Evolutionary conservation across 1,284 basidiomycete genomes (phyloP), one percentile per base, ranked within the genome.

Genomic region (Trichosporon sp.): DNA sequence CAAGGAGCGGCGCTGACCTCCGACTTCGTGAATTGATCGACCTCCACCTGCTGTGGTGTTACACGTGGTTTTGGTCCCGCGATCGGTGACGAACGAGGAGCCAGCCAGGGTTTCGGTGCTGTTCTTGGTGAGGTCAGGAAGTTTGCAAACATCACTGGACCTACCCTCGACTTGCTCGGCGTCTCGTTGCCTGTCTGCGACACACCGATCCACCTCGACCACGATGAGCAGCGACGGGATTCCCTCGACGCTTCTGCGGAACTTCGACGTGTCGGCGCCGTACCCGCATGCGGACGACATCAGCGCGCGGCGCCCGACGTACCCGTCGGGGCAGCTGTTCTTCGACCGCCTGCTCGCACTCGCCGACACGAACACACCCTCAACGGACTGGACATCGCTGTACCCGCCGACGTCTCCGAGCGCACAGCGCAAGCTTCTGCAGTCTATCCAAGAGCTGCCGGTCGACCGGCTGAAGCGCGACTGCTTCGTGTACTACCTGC

Each of bases 401-500:
- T 82, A 82, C 70, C 81, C 81, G 1, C 78, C 81, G 2, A 72
- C 72, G 0, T 73, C 76, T 21, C 80, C 79, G 0, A 76, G 75
- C 3, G 75, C 32, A 9, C 56, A 78, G 9, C 74, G 80, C 9
- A 72, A 77, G 38, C 74, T 82, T 0, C 71, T 81, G 9, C 68
- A 74, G 31, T 69, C 76, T 1, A 78, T 82, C 38, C 68, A 77
- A 27, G 69, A 71, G 8, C 68, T 74, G 13, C 65, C 68, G 1
- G 67, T 78, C 11, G 77, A 80, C 64, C 70, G 81, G 7, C 69
- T 80, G 27, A 79, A 81, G 72, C 71, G 76, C 44, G 81, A 81
- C 71, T 80, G 78, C 68, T 78, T 80, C 65, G 71, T 75, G 56
- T 82, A 81, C 72, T 82, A 82, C 68, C 74, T 82, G 18, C 65